Percentiles rank a stretch among this genome's conserved stretches.
Evolutionary conservation across 2,329 filamentous ascomycete species (phyloP).

Genomic region (Decorospora gaudefroyi): DNA sequence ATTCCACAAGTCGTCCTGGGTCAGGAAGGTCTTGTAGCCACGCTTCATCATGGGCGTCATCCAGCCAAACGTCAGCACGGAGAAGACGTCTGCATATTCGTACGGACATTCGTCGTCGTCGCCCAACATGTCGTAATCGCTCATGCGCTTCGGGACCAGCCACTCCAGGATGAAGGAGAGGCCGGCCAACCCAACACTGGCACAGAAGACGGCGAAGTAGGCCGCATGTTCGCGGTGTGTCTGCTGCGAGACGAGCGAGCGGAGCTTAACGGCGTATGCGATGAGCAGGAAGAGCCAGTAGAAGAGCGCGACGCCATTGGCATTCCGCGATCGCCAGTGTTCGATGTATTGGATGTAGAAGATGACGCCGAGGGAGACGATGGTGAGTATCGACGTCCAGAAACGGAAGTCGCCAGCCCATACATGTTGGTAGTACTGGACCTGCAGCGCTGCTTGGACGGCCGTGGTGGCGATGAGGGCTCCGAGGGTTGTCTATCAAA

Average conservation of each 20-base stretch:
- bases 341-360: constrained; percentile 84
- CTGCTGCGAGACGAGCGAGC: constrained; percentile 80
- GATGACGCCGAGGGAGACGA: constrained; percentile 73
- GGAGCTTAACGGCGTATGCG: constrained; percentile 77
- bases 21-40: constrained; percentile 89
- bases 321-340: constrained; percentile 78
- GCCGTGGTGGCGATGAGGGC: constrained; percentile 69
- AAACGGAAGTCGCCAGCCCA: constrained; percentile 85
- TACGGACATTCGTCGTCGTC: constrained; percentile 74
- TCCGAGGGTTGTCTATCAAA: constrained; percentile 63
- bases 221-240: constrained; percentile 67
- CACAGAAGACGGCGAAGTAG: constrained; percentile 77
- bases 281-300: constrained; percentile 90
- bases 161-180: constrained; percentile 80
- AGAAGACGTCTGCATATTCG: constrained; percentile 94
- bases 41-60: constrained; percentile 98
- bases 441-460: constrained; percentile 76
- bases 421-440: constrained; percentile 67
- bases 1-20: constrained; percentile 95
- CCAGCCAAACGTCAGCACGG: constrained; percentile 92
- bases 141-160: constrained; percentile 78
- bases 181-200: constrained; percentile 70
- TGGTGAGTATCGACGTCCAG: constrained; percentile 74
- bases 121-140: constrained; percentile 68
- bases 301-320: constrained; percentile 86